Conservation (phyloP, 1,284 basidiomycete genomes). For the Cryptococcus sp. region DNA sequence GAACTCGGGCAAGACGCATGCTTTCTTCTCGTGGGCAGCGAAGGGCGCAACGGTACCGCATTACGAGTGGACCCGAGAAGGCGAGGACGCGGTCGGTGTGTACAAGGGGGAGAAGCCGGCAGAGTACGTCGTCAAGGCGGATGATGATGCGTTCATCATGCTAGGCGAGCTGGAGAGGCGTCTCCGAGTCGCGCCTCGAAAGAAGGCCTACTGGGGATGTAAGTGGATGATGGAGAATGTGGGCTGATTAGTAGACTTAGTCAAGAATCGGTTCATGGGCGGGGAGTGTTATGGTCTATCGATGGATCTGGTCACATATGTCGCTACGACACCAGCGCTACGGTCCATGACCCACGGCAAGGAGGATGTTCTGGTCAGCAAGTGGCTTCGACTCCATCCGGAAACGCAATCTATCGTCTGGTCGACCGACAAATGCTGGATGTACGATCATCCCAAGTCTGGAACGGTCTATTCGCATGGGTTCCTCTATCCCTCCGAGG, state of each 20-base stretch:
- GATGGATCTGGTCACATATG: slow-evolving; percentile 83
- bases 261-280: slow-evolving; percentile 92
- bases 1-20: slow-evolving; percentile 51
- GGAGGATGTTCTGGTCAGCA: slow-evolving; percentile 88
- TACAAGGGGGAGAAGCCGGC: slow-evolving; percentile 51
- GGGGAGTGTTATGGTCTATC: slow-evolving; percentile 92
- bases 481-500: slow-evolving; percentile 92
- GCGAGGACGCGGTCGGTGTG: background rate
- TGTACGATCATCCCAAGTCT: slow-evolving; percentile 93
- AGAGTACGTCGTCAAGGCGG: slow-evolving; percentile 84
- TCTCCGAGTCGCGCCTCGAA: slow-evolving; percentile 64
- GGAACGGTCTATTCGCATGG: slow-evolving; percentile 94
- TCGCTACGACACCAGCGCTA: slow-evolving; percentile 66
- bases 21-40: slow-evolving; percentile 58
- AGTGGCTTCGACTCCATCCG: slow-evolving; percentile 89
- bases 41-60: slow-evolving; percentile 82
- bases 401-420: slow-evolving; percentile 72
- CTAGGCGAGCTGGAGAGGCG: slow-evolving; percentile 84
- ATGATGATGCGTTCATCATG: slow-evolving; percentile 92
- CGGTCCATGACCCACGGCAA: slow-evolving; percentile 69
- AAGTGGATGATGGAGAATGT: slow-evolving; percentile 26
- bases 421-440: slow-evolving; percentile 91
- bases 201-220: slow-evolving; percentile 86
- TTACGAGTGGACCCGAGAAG: slow-evolving; percentile 25
- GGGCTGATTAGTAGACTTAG: slow-evolving; percentile 56